Base-by-base conservation (phyloP, 345 rosid genomes). In the Microthlaspi erraticum region DNA sequence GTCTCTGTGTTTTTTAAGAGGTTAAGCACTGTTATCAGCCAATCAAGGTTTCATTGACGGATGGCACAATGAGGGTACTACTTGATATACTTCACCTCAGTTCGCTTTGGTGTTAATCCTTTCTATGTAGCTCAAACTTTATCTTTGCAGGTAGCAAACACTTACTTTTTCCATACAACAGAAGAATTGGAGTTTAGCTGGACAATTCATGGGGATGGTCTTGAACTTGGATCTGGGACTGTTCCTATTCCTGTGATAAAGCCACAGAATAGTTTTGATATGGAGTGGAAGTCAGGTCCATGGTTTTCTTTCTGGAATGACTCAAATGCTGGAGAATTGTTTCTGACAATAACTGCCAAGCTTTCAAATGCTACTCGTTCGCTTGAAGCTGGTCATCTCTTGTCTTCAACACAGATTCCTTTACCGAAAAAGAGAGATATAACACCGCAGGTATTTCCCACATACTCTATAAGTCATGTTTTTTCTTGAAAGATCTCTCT, bases 11-110 rank as follows among this genome's bases (percentile, higher is more conserved):
- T 70, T 13, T 63, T 84, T 79, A 95, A 94, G 99, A 94, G 83
- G 97, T 94, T 23, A 94, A 94, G 83, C 80, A 78, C 72, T 84
- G 93, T 44, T 80, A 91, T 76, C 97, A 88, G 58, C 91, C 96
- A 29, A 89, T 91, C 81, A 94, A 94, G 81, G 87, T 85, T 76
- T 78, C 74, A 42, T 69, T 86, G 39, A 55, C 36, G 26, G 91
- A 81, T 61, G 80, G 66, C 70, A 75, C 1, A 1, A 73, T 94
- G 4, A 87, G 74, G 97, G 99, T 94, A 78, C 29, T 44, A 50
- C 48, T 12, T 34, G 18, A 39, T 18, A 55, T 18, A 57, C 61
- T 34, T 34, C 70, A 42, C 43, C 39, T 49, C 50, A 23, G 42
- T 32, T 64, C 45, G 26, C 20, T 56, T 42, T 56, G 52, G 50